Conservation (phyloP, 1,139 yeast genomes). For the Trichomonascaceae sp. region DNA sequence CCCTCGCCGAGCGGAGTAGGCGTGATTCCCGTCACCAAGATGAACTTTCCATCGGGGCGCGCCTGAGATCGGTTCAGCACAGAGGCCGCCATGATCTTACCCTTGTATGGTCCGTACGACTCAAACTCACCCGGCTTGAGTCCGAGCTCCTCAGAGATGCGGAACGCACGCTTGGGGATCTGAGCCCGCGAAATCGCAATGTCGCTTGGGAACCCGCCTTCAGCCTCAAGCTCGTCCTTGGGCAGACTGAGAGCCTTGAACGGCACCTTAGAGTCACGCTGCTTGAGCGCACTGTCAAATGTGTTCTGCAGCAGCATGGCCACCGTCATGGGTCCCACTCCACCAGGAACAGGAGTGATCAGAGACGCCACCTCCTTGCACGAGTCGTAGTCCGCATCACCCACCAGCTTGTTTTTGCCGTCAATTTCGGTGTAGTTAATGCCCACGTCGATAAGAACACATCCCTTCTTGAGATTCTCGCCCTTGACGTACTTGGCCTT, state of each 20-base stretch:
- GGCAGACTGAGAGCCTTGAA: constrained; percentile 35
- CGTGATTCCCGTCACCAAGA: constrained; percentile 92
- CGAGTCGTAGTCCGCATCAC: constrained; percentile 77
- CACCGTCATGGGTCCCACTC: constrained; percentile 99
- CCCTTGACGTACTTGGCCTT: constrained; percentile 72
- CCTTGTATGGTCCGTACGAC: constrained; percentile 86
- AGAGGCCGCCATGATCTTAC: constrained; percentile 61
- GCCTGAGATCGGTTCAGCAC: constrained; percentile 58
- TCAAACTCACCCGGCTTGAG: constrained; percentile 73
- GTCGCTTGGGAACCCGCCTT: constrained; percentile 63
- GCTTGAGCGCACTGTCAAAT: constrained; percentile 50
- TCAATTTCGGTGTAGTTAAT: constrained; percentile 76
- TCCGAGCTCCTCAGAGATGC: constrained; percentile 78
- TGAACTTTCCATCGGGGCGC: constrained; percentile 73
- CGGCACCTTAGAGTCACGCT: constrained; percentile 24
- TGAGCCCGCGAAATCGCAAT: constrained; percentile 86
- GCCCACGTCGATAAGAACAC: constrained; percentile 92
- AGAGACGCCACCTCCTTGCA: constrained; percentile 55
- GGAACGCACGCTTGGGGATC: constrained; percentile 70
- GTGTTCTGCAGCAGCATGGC: constrained; percentile 91
- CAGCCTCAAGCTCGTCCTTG: not conserved
- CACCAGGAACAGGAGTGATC: constrained; percentile 98
- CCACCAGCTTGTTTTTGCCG: constrained; percentile 67
- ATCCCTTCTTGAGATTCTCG: constrained; percentile 75
- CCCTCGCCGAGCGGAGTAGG: constrained; percentile 99